A percentile compares a stretch with the other conserved stretches of the same genome.
Evolutionary conservation across 768 basidiomycete genomes (phyloP).

Genomic region (Russula dissimulans): DNA sequence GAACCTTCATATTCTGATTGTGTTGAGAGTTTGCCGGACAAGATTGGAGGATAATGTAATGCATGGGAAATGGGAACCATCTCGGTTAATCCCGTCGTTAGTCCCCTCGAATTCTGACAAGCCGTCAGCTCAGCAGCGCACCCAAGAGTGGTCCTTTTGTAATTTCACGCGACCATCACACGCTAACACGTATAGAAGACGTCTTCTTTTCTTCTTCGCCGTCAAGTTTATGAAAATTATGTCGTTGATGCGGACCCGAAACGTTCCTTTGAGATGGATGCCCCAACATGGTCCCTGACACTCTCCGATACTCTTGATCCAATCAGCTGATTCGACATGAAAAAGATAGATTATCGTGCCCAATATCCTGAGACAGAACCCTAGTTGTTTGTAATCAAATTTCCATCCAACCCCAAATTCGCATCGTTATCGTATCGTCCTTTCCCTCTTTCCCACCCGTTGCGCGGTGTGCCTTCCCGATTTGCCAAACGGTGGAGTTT

Average conservation of each 20-base stretch:
- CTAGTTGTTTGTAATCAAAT: neutral
- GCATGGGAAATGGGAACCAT: neutral
- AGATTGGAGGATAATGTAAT: no score
- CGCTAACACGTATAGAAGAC: neutral
- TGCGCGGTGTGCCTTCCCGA: neutral
- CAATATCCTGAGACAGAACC: neutral
- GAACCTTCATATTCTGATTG: constrained; percentile 7
- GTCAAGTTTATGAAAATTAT: neutral
- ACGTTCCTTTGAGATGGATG: neutral
- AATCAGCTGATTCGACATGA: constrained; percentile 4
- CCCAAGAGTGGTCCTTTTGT: no score
- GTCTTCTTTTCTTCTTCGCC: neutral
- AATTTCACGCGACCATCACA: neutral
- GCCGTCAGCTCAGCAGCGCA: neutral
- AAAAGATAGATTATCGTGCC: no score
- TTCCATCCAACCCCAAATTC: neutral
- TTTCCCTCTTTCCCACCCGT: neutral
- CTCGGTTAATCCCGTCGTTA: neutral
- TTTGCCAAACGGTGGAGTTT: neutral
- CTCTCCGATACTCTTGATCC: constrained; percentile 1
- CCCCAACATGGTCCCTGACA: neutral
- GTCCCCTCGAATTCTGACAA: neutral
- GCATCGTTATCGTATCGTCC: neutral
- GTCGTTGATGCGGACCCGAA: constrained; percentile 1
- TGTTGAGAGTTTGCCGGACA: no score